Conservation (phyloP, 148 eudicot species). For the Vaccinium corymbosum region DNA sequence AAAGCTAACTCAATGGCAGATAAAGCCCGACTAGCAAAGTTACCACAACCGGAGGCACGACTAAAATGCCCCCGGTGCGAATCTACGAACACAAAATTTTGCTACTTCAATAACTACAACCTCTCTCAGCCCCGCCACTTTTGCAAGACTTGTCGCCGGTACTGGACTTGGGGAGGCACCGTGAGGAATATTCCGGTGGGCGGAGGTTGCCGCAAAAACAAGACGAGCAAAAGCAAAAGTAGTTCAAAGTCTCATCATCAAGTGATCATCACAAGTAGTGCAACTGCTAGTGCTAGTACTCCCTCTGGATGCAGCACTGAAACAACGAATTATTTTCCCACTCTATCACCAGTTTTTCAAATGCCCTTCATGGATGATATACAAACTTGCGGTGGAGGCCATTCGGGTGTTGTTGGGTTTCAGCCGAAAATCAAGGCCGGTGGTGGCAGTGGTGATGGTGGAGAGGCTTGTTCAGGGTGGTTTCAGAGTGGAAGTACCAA, state of each 20-base stretch:
- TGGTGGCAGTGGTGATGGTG: background rate
- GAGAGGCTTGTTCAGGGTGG: background rate
- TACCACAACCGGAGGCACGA: background rate
- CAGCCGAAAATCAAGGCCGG: slow-evolving; percentile 14
- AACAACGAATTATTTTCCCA: slow-evolving; percentile 16
- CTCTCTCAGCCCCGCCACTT: slow-evolving; percentile 13
- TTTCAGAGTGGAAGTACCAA: slow-evolving; percentile 15
- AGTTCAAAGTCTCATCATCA: slow-evolving; percentile 27
- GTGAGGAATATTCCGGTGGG: slow-evolving; percentile 63
- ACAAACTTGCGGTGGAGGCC: slow-evolving; percentile 41
- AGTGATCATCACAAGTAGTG: slow-evolving; percentile 11
- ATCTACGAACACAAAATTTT: background rate
- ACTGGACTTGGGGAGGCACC: slow-evolving; percentile 24
- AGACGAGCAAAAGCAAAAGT: slow-evolving; percentile 28
- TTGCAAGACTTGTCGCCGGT: slow-evolving; percentile 17
- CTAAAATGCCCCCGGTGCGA: slow-evolving; percentile 6
- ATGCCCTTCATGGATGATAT: slow-evolving; percentile 44
- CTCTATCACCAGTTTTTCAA: slow-evolving; percentile 14
- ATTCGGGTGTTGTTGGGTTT: slow-evolving; percentile 22
- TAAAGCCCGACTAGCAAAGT: slow-evolving; percentile 47
- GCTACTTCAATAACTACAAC: slow-evolving; percentile 12
- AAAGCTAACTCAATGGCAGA: slow-evolving; percentile 65
- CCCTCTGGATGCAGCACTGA: slow-evolving; percentile 29
- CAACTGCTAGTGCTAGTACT: slow-evolving; percentile 3
- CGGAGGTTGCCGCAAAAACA: slow-evolving; percentile 64